phyloP scores from a whole-genome alignment of 306 rosid species.

The Adenanthera pavonina region DNA sequence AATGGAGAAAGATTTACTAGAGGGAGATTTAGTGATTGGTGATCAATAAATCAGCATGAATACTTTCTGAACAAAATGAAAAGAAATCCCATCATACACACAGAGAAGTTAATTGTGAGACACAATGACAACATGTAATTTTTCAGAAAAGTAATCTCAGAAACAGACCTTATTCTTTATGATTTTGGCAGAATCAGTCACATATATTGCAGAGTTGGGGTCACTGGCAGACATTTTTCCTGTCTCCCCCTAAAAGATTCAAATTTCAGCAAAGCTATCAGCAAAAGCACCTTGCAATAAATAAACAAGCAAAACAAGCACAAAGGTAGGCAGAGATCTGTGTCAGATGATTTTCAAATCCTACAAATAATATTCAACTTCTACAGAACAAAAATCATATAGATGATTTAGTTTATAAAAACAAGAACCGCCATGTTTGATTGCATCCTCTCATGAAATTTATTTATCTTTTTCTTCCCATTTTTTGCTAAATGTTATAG shows the following conservation, averaged over 20 bases:
- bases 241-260: constrained; percentile 82
- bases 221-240: constrained; percentile 99
- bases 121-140: not conserved
- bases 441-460: too few species aligned
- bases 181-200: constrained; percentile 86
- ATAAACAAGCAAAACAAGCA: constrained; percentile 17
- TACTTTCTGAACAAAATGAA: constrained; percentile 7
- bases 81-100: constrained; percentile 10
- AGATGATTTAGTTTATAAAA: too few species aligned
- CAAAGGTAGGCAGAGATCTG: constrained; percentile 19
- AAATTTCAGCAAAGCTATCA: constrained; percentile 32
- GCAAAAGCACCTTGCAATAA: not conserved
- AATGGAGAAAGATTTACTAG: not conserved
- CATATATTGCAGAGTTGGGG: constrained; percentile 96
- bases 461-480: too few species aligned
- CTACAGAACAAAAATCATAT: too few species aligned
- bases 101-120: not conserved
- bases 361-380: too few species aligned
- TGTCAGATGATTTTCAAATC: too few species aligned
- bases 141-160: not conserved
- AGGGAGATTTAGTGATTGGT: not conserved
- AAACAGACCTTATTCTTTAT: constrained; percentile 79
- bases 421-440: too few species aligned
- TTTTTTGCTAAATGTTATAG: too few species aligned
- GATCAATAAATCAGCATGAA: constrained; percentile 4